Evolutionary conservation across 371 early-diverging fungal genomes (phyloP), one percentile per base, ranked within the genome.

Genomic region (Mortierella sp.): DNA sequence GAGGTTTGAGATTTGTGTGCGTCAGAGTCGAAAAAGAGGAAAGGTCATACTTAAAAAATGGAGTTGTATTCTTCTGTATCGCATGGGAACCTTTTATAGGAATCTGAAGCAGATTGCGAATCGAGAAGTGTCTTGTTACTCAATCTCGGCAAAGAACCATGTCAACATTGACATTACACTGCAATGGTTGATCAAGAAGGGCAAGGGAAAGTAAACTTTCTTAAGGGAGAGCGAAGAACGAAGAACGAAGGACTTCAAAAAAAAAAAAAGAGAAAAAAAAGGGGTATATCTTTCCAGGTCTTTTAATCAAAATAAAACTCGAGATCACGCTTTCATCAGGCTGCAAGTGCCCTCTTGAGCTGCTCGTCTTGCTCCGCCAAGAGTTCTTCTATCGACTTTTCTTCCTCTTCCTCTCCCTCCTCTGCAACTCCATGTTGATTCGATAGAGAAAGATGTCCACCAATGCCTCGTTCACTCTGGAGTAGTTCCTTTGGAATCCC

Each of bases 61-160:
- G 9, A 37, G 3, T 9, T 5, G 9, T 37, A 3, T 9, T 37
- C 9, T 9, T 37, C 37, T 37, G 37, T 3, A 37, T 37, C 9
- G 37, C 37, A 37, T 37, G 3, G 37, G 37, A 37, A 37, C 3
- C 3, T n/a, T 9, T 37, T 9, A 37, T 82, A 92, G 93, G 75
- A 89, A 93, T 55, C 85, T 97, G 64, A 90, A 93, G 82, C 83
- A 89, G 14, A 95, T 97, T 74, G 88, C 91, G 37, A 93, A 94
- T 73, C 89, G 98, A 45, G 98, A 99, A 83, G 94, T 99, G 60
- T 91, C 96, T 26, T 98, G 99, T 83, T 98, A 98, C 85, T 97
- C 98, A 26, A 95, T 98, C 62, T 98, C 99, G 43, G 97, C 98
- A 62, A 96, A 97, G 82, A 96, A 97, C 74, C 89, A 93, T 74